Percentiles rank a stretch among this genome's conserved stretches.
Conservation (phyloP, 805 yeast genomes). For the Hanseniaspora singularis region DNA sequence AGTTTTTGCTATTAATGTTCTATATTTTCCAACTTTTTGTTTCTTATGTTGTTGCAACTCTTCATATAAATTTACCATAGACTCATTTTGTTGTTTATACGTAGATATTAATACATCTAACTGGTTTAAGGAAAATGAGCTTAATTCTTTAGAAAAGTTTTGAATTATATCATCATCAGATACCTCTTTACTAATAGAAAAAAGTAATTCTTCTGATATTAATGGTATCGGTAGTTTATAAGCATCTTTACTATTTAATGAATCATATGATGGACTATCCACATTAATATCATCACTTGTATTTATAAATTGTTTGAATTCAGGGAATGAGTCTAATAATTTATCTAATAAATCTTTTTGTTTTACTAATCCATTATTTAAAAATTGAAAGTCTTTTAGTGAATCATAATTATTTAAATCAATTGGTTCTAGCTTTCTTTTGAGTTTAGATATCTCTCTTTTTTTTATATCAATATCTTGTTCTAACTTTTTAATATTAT, state of each 20-base stretch:
- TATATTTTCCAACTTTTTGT: constrained; percentile 2
- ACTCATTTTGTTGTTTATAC: constrained; percentile 6
- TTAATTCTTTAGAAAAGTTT: not conserved
- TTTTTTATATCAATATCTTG: constrained; percentile 48
- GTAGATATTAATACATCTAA: constrained; percentile 8
- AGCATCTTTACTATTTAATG: too few relatives aligned
- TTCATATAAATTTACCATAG: not conserved
- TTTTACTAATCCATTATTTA: constrained; percentile 36
- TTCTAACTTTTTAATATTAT: constrained; percentile 42
- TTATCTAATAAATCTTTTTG: constrained; percentile 45
- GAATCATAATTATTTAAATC: constrained; percentile 1
- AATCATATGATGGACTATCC: too few relatives aligned
- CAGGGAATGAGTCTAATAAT: constrained; percentile 49
- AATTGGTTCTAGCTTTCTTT: constrained; percentile 37
- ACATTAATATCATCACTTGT: not conserved
- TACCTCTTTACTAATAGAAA: not conserved
- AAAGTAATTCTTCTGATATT: constrained; percentile 8
- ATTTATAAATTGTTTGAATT: constrained; percentile 46
- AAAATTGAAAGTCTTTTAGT: constrained; percentile 31
- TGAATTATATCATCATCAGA: not conserved
- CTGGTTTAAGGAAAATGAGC: not conserved
- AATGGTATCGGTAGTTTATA: constrained; percentile 7
- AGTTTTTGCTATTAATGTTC: constrained; percentile 10
- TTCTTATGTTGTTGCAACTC: not conserved
- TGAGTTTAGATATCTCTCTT: constrained; percentile 35